Base-by-base conservation (phyloP, 2,329 filamentous ascomycete genomes). In the Ramularia endophylla region DNA sequence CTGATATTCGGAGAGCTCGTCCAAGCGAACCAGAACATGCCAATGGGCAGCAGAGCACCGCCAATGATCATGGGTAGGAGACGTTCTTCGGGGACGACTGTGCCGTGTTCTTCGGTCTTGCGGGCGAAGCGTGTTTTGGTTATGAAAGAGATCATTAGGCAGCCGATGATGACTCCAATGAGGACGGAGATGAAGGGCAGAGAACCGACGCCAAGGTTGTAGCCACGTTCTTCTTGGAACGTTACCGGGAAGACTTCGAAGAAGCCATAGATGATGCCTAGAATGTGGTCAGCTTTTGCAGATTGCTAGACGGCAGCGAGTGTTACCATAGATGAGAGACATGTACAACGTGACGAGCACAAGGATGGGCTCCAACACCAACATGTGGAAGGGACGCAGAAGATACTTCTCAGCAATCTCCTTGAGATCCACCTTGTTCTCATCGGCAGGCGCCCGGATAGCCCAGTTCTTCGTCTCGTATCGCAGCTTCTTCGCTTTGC, bases 331-430 rank as follows among this genome's bases (percentile, higher is more conserved):
- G 11, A 62, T 52, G 2, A 61, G 46, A 2, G 47, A 45, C 41
- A 59, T 54, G 42, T 63, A 64, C 2, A 63, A 34, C 1, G 52
- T 66, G 48, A 74, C 65, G 22, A 70, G 59, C 31, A 73, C 66
- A 3, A 76, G 66, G 35, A 78, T 75, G 0, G 79, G 70, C 17
- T 74, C 51, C 20, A 53, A 34, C 11, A 38, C 39, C 31, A 55
- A 41, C 37, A 55, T 50, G 36, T 56, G 54, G 29, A 52, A 52
- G 1, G 53, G 53, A 4, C 51, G 41, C 77, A 83, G 63, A 19
- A 78, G 67, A 51, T 81, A 71, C 53, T 75, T 77, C 20, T 74
- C 75, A 6, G 67, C 57, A 40, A 76, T 66, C 27, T 65, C 62
- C 8, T 62, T 62, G 8, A 61, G 40, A 46, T 73, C 66, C 37